Base-by-base conservation (phyloP, 2,329 filamentous ascomycete species). In the Fusarium euwallaceae region DNA sequence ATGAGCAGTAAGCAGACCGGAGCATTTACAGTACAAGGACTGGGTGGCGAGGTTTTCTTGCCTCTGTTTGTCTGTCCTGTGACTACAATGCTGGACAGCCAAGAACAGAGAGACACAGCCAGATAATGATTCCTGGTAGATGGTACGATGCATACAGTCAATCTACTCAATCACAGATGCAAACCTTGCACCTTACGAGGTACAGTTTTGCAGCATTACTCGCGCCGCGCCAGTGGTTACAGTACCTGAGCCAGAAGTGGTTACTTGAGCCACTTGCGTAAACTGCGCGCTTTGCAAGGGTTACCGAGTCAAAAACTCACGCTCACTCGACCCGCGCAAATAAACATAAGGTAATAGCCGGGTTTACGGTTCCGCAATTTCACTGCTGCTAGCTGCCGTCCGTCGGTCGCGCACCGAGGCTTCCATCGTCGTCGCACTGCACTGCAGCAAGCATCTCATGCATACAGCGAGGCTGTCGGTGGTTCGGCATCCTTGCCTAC, bases 61-160 rank as follows among this genome's bases (percentile, higher is more conserved):
- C 10, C 11, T 22, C 6, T 22, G n/a, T 43, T 22, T 41, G 17
- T 36, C 34, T 36, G 14, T 6, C 20, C 41, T 45, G 41, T 45
- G 41, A 45, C 41, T 45, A 45, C 41, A 43, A 43, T 43, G 20
- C 41, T 43, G n/a, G 41, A 43, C 41, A 43, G 41, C 41, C 41
- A 43, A 43, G 41, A 43, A 43, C 39, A 43, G 41, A 6, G 39
- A 43, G 17, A 11, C 27, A 34, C 41, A 24, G 20, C 11, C 4
- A 45, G 43, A 24, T 27, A 51, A 51, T n/a, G 37, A 41, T 22
- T 22, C 32, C 32, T 6, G 22, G 22, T 7, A 48, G 8, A 27
- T 72, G 70, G 70, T 73, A 62, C 70, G 70, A 72, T 58, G 10
- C 16, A 45, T 36, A 34, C 32, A 39, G 34, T n/a, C 20, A 45